These are phyloP conservation scores for Microbotryomycetes sp. DNA, from an alignment of 1,284 basidiomycete species.

Conservation along the genomic window DNA sequence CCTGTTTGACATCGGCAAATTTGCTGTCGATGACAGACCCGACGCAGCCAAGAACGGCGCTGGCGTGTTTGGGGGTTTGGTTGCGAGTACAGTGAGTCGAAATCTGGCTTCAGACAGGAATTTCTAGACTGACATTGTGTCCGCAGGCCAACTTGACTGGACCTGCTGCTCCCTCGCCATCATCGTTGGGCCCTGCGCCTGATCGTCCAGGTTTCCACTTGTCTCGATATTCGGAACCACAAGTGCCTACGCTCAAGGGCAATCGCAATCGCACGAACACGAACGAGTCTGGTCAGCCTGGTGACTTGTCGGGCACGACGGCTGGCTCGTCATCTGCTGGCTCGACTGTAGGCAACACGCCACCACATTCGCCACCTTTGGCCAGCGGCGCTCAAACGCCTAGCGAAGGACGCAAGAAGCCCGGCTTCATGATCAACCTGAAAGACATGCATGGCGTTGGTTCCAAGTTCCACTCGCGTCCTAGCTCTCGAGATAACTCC, in stretches of 20 bases:
- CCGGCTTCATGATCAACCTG: constrained; percentile 7
- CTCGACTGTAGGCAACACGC: constrained; percentile 15
- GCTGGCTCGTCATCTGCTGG: not conserved
- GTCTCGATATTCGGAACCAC: constrained; percentile 48
- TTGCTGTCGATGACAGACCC: constrained; percentile 42
- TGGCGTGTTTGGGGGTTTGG: constrained; percentile 66
- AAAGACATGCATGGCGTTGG: constrained; percentile 10
- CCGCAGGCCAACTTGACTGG: constrained; percentile 35
- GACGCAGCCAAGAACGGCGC: constrained; percentile 53
- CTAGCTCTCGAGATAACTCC: constrained; percentile 10
- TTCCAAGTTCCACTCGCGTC: not conserved
- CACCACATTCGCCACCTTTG: constrained; percentile 2
- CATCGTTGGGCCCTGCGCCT: constrained; percentile 58
- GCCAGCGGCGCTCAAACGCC: not conserved
- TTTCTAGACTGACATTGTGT: constrained; percentile 43
- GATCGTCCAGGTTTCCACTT: constrained; percentile 62
- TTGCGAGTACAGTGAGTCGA: constrained; percentile 63
- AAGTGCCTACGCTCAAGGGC: not conserved
- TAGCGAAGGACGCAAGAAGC: not conserved
- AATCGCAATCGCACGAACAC: not conserved
- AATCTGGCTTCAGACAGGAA: too few relatives aligned
- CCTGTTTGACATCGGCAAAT: constrained; percentile 1
- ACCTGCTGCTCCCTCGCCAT: constrained; percentile 52
- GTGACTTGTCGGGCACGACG: constrained; percentile 2
- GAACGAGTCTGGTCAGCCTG: not conserved